phyloP scores from a whole-genome alignment of 176 grass and related monocot genomes.

The Musa beccarii region DNA sequence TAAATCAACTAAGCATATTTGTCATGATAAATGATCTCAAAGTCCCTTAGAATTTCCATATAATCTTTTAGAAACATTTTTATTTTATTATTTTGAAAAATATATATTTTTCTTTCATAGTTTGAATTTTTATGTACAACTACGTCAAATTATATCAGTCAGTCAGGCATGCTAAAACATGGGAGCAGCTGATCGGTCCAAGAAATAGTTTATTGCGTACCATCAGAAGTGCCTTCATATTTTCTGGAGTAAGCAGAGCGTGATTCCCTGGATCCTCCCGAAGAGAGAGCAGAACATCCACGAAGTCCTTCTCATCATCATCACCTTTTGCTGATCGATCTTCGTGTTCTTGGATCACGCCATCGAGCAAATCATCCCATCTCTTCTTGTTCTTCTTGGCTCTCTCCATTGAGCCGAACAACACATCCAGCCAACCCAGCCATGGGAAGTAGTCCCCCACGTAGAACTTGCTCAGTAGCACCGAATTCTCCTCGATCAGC shows the following conservation, averaged over 20 bases:
- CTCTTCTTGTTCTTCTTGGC: slow-evolving; percentile 13
- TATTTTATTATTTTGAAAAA: too few relatives aligned
- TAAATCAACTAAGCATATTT: too few relatives aligned
- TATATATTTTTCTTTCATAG: too few relatives aligned
- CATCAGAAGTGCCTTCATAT: background rate
- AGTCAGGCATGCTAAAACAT: too few relatives aligned
- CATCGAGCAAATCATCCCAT: slow-evolving; percentile 13
- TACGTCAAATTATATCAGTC: too few relatives aligned
- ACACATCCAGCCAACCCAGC: slow-evolving; percentile 38
- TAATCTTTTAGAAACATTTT: too few relatives aligned
- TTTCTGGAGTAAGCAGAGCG: background rate
- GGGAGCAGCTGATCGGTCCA: too few relatives aligned
- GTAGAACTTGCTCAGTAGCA: slow-evolving; percentile 4
- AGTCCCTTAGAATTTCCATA: too few relatives aligned
- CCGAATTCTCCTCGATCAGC: background rate
- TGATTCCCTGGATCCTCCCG: background rate
- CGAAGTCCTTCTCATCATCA: background rate
- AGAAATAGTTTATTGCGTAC: background rate
- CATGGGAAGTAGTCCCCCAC: slow-evolving; percentile 29
- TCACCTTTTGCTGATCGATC: background rate
- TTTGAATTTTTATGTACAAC: too few relatives aligned
- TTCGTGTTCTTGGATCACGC: slow-evolving; percentile 8
- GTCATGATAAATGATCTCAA: too few relatives aligned
- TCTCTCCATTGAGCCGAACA: slow-evolving; percentile 10
- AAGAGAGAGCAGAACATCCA: slow-evolving; percentile 3